Conservation (phyloP, 192 early-diverging fungal species). For the Phlyctochytrium planicorne region DNA sequence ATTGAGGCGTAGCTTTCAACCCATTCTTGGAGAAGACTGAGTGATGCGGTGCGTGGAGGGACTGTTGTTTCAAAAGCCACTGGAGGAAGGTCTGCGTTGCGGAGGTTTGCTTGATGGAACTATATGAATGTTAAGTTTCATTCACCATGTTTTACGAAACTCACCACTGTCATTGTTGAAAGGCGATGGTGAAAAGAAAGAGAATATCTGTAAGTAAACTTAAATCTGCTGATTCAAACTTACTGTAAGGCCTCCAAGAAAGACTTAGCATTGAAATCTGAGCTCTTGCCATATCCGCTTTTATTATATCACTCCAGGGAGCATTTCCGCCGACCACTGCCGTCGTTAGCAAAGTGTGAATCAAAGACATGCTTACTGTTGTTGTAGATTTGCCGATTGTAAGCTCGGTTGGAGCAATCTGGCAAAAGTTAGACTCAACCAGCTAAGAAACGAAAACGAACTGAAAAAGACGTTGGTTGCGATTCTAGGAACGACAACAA, state of each 20-base stretch:
- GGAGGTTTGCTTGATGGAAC: conserved; percentile 21
- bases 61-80: no score
- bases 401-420: conserved; percentile 13
- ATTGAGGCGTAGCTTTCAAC: conserved; percentile 2
- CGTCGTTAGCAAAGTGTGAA: no score
- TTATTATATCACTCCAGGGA: neutral
- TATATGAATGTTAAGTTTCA: conserved; percentile 3
- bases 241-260: conserved; percentile 14
- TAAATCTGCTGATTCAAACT: no score
- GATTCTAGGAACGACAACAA: conserved; percentile 37
- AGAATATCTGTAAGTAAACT: neutral
- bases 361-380: neutral
- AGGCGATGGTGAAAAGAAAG: neutral
- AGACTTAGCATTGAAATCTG: neutral
- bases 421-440: no score
- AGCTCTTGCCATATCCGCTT: neutral
- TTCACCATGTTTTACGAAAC: conserved; percentile 7
- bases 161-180: no score
- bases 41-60: no score
- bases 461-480: conserved; percentile 40
- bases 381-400: conserved; percentile 13
- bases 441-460: no score
- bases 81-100: conserved; percentile 5
- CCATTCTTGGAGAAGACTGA: conserved; percentile 7
- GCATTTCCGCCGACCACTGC: no score